Evolutionary conservation across 202 grass and related monocot genomes (phyloP), one percentile per base, ranked within the genome.

Genomic region (Zoysia matrella): DNA sequence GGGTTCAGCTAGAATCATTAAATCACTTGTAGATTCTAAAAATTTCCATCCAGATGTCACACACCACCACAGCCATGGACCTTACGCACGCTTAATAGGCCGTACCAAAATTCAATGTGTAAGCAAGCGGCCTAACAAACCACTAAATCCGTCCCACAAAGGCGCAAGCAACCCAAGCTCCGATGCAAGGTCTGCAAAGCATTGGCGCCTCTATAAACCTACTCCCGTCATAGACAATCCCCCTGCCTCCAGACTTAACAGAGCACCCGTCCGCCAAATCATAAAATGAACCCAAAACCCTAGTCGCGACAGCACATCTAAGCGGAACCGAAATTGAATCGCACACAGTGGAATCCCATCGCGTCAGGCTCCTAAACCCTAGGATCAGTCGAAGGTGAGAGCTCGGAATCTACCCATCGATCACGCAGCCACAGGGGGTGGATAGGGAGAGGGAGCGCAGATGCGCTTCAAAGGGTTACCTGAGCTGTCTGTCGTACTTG

Each of bases 401-500:
- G 10, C 41, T 61, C 56, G 71, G 78, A 82, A 82, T 80, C 67
- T 77, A 65, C 56, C 1, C 8, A 86, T 43, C 47, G 36, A 53
- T 72, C 13, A 41, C 40, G 48, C 52, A 64, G 62, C 48, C 57
- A 82, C 42, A 43, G 3, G 18, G 8, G 10, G 62, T 54, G 47
- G 18, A 46, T 42, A n/a, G 40, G 7, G 67, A 68, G 18, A 15
- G 72, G 58, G 16, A 65, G 18, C 67, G 2, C 45, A 16, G 72
- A 53, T 41, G 56, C 48, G 66, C 63, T 9, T 2, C 60, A 1
- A 49, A 66, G 79, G 47, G 57, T 77, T 86, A 98, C 92, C 92
- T 98, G 80, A 98, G 92, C 79, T 98, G 92, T 66, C 95, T 88
- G 72, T 98, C 95, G 80, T 98, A 98, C 90, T 98, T 98, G 72